Evolutionary conservation across 2,329 filamentous ascomycete genomes (phyloP).

Genomic region (Metarhizium anisopliae): DNA sequence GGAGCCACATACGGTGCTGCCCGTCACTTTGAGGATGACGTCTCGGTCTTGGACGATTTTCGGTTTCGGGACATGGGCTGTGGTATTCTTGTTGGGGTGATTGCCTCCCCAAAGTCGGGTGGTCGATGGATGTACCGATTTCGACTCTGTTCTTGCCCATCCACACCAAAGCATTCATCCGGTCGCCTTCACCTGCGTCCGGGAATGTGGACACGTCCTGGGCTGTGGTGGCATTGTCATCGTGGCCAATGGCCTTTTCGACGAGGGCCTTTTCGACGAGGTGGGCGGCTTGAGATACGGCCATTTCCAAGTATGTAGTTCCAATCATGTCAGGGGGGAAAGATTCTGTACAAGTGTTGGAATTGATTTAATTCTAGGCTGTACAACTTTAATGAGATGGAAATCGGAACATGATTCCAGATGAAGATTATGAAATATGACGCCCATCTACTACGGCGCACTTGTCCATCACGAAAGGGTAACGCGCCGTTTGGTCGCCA

Average conservation of each 20-base stretch:
- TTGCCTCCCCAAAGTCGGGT: neutral
- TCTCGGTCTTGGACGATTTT: conserved; percentile 64
- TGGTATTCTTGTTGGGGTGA: neutral
- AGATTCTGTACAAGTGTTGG: too few relatives aligned
- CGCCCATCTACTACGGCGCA: too few relatives aligned
- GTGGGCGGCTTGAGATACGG: conserved; percentile 53
- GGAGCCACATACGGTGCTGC: conserved; percentile 49
- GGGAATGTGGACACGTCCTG: conserved; percentile 62
- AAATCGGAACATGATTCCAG: too few relatives aligned
- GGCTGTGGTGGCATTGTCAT: conserved; percentile 50
- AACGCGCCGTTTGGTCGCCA: too few relatives aligned
- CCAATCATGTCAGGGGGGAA: too few relatives aligned
- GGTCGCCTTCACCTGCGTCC: conserved; percentile 38
- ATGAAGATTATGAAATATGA: too few relatives aligned
- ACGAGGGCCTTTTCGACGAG: too few relatives aligned
- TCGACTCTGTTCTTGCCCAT: conserved; percentile 72
- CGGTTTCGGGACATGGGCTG: conserved; percentile 59
- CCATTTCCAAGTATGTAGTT: neutral
- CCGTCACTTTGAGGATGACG: conserved; percentile 71
- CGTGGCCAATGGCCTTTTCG: conserved; percentile 62
- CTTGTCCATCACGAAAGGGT: too few relatives aligned
- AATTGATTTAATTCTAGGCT: too few relatives aligned
- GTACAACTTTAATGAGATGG: too few relatives aligned
- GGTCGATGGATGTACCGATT: conserved; percentile 36
- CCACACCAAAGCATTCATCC: conserved; percentile 77